Conservation (phyloP, 1,139 yeast species). For the Taphrina confusa region DNA sequence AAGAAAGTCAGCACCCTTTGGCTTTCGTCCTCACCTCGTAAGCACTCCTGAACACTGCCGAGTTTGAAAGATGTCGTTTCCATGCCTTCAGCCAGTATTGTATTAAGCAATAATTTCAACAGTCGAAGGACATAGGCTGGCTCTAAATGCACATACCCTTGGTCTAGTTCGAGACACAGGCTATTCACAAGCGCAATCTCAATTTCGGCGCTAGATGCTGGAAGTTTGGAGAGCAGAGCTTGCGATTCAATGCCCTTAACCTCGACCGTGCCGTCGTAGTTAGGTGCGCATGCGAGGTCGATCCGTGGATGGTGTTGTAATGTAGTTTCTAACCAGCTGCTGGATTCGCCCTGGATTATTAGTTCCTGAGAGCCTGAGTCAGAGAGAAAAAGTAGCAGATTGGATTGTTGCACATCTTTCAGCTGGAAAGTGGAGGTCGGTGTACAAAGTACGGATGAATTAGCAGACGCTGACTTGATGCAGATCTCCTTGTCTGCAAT, state of each 20-base stretch:
- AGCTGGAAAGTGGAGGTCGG: constrained; percentile 1
- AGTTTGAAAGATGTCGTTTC: background rate
- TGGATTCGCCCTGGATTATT: constrained; percentile 22
- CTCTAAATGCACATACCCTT: constrained; percentile 8
- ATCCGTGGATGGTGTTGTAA: background rate
- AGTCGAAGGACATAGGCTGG: constrained; percentile 14
- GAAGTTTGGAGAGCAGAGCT: background rate
- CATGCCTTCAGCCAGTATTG: constrained; percentile 10
- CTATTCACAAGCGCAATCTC: background rate
- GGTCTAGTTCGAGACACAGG: constrained; percentile 1
- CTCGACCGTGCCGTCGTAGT: background rate
- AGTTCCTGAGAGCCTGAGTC: background rate
- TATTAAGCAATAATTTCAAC: constrained; percentile 3
- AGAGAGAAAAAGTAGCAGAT: constrained; percentile 15
- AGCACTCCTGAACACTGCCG: background rate
- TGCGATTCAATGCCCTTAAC: constrained; percentile 6
- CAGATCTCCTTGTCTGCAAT: constrained; percentile 4
- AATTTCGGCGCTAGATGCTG: constrained; percentile 23
- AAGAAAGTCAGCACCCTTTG: constrained; percentile 2
- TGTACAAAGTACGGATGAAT: constrained; percentile 21
- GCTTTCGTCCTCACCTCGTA: constrained; percentile 10
- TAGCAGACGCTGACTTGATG: constrained; percentile 17
- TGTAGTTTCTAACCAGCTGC: constrained; percentile 24
- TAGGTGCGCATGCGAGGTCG: background rate
- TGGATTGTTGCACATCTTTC: constrained; percentile 31